These are phyloP conservation scores for Torulaspora delbrueckii DNA, from an alignment of 805 yeast species.

Conservation along the genomic window DNA sequence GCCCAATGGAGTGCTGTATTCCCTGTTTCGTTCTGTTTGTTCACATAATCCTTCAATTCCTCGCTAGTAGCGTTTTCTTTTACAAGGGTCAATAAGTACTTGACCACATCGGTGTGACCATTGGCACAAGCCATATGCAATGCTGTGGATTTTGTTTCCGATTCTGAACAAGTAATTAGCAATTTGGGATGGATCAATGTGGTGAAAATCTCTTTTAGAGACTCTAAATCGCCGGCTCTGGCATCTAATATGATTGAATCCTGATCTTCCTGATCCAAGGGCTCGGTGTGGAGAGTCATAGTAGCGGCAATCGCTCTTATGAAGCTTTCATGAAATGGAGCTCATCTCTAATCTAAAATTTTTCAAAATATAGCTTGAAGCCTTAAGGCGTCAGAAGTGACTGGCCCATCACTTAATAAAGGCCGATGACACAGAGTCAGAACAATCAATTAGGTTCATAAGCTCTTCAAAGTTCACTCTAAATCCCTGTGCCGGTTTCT, in stretches of 20 bases:
- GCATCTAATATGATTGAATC: constrained; percentile 80
- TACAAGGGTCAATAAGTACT: constrained; percentile 50
- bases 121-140: constrained; percentile 95
- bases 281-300: constrained; percentile 32
- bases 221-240: constrained; percentile 80
- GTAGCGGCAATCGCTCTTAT: background rate
- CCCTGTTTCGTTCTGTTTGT: constrained; percentile 67
- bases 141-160: constrained; percentile 62
- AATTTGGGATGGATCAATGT: constrained; percentile 46
- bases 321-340: background rate
- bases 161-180: constrained; percentile 52
- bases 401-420: background rate
- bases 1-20: constrained; percentile 98
- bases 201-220: constrained; percentile 61
- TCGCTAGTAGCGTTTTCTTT: constrained; percentile 20
- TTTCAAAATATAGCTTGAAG: background rate
- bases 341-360: constrained; percentile 13
- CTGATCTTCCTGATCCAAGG: constrained; percentile 64
- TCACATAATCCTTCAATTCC: constrained; percentile 45
- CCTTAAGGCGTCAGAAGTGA: constrained; percentile 8
- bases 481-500: background rate
- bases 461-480: background rate
- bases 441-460: background rate
- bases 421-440: background rate
- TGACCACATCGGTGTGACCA: constrained; percentile 71